Base-by-base conservation (phyloP, 352 stramenopile species). In the Globisporangium iwayamae region DNA sequence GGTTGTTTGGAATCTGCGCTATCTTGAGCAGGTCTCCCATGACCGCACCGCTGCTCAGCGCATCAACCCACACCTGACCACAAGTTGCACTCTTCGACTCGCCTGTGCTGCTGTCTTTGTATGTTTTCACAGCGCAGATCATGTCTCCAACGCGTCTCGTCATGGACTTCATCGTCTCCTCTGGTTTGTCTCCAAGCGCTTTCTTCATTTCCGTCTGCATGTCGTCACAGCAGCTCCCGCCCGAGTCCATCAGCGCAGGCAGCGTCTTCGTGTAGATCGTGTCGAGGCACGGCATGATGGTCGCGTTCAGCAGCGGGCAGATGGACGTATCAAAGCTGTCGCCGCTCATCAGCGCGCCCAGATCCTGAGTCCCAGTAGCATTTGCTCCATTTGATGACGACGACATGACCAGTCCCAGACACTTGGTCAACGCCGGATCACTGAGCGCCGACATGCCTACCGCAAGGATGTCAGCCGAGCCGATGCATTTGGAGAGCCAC, bases 401-500 rank as follows among this genome's bases (percentile, higher is more conserved):
- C 14, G 30, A 47, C 22, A 38, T 69, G 36, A 79, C 45, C 2
- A 55, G 14, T 11, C 50, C 67, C 16, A 79, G 10, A 48, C 74
- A 81, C 45, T 70, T 66, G 56, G 60, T 63, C n/a, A 70, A 54
- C 13, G 36, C 52, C 13, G 62, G 47, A 30, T 78, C 66, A 9
- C 69, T 59, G 10, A 79, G 50, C 36, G 75, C 43, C 4, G 59
- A 39, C 28, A 77, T 30, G 2, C 66, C 71, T 4, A 78, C 47
- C 14, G 63, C 56, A 14, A 81, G 50, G 14, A 79, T 48, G n/a
- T 77, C 66, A 6, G 63, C 64, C 1, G 71, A 79, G 14, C 50
- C 71, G 16, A 79, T 45, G 30, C 74, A 81, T 48, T 66, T 68
- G 36, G 74, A 79, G 8, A 81, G 63, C 68, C 71, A 76, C n/a